Evolutionary conservation across 495 filamentous ascomycete genomes (phyloP), one percentile per base, ranked within the genome.

Genomic region (Aspergillus diversus): DNA sequence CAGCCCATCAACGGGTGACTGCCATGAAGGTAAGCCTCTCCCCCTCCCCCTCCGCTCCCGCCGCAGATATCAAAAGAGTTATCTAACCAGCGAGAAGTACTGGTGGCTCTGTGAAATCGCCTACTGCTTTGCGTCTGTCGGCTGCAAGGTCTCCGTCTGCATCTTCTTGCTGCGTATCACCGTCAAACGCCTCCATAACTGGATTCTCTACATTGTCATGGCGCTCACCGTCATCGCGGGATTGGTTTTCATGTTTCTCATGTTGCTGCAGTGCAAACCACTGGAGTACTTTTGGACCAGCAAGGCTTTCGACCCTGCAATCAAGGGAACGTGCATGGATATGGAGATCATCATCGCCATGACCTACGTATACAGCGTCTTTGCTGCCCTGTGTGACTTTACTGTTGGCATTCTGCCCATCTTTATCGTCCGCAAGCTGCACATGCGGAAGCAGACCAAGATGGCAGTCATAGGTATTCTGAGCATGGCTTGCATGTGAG

Each of bases 111-210:
- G 78, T 51, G 76, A 80, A 61, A 73, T 75, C 33, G 72, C 76
- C 39, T 80, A 77, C 63, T 77, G 77, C 50, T 73, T 82, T 51
- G 68, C 79, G 7, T 77, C 75, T 7, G 71, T 79, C 55, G 62
- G 63, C 13, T 78, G 75, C 65, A 80, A 80, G 56, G 68, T 80
- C 35, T 81, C 80, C 42, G 66, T 81, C 43, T 77, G 76, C 63
- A 71, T 80, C 49, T 81, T 82, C 73, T 61, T 82, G 3, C 60
- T 83, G 71, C 76, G 80, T 52, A 80, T 83, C 60, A 80, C 78
- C 5, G 68, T 79, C 47, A 64, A 60, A 16, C 59, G 60, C 3
- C 7, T 64, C 35, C 79, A 81, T 49, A 75, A 71, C 34, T 77
- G 72, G 69, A 66, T 66, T 13, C 71, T 82, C 0, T 78, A 76